These are phyloP conservation scores for Ustilago nuda DNA, from an alignment of 1,284 basidiomycete genomes.

Conservation along the genomic window DNA sequence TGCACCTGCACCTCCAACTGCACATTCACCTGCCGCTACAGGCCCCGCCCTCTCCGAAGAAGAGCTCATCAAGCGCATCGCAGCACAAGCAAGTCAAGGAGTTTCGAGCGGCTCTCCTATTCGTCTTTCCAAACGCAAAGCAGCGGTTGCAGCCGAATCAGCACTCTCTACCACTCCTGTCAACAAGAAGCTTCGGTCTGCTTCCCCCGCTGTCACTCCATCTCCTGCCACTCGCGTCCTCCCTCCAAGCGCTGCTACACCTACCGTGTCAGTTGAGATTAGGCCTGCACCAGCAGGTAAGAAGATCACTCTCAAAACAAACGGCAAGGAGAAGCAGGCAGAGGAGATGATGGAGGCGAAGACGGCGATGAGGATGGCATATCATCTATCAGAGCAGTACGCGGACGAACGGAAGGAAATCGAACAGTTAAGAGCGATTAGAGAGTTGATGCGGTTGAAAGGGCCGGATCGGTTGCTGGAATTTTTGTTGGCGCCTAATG, in stretches of 20 bases:
- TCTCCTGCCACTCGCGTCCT: conserved; percentile 6
- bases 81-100: conserved; percentile 30
- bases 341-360: conserved; percentile 1
- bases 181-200: conserved; percentile 32
- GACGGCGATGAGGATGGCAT: conserved; percentile 20
- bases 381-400: conserved; percentile 36
- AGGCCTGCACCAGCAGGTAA: conserved; percentile 5
- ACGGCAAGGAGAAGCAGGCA: conserved; percentile 5
- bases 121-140: conserved; percentile 46
- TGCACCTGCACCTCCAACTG: not conserved
- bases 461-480: conserved; percentile 40
- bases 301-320: conserved; percentile 24
- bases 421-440: conserved; percentile 55
- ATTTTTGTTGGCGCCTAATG: conserved; percentile 42
- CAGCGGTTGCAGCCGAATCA: conserved; percentile 43
- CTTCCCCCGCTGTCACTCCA: conserved; percentile 13
- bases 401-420: conserved; percentile 45
- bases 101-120: conserved; percentile 28
- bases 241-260: not conserved
- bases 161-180: conserved; percentile 28
- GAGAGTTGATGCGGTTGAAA: conserved; percentile 49
- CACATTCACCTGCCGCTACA: not conserved
- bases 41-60: conserved; percentile 24
- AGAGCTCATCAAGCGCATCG: conserved; percentile 36
- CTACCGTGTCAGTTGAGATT: conserved; percentile 8